These are phyloP conservation scores for Ophiocordyceps camponoti-leonardi DNA, from an alignment of 2,329 filamentous ascomycete species.

Conservation along the genomic window DNA sequence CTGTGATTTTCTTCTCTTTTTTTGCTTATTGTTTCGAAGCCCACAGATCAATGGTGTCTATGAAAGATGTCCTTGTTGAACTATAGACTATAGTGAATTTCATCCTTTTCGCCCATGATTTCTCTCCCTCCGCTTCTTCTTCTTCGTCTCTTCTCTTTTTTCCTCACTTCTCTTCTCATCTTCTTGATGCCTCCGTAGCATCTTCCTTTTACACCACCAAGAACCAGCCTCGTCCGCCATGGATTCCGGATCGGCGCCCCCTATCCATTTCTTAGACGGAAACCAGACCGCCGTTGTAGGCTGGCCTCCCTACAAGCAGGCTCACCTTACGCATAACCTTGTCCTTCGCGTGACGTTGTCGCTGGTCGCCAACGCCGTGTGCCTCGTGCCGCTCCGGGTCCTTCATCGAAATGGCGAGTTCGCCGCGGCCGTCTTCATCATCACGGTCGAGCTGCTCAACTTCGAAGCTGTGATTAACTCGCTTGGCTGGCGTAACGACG, in stretches of 20 bases:
- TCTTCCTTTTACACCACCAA: background rate
- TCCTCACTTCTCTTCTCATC: background rate
- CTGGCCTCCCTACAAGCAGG: conserved; percentile 8
- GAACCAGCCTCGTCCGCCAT: background rate
- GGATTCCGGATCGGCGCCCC: background rate
- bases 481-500: conserved; percentile 34
- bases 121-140: background rate
- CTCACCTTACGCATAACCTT: conserved; percentile 25
- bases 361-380: conserved; percentile 24
- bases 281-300: background rate
- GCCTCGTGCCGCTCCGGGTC: conserved; percentile 31
- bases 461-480: conserved; percentile 30
- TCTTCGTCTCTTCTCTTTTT: background rate
- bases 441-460: conserved; percentile 27
- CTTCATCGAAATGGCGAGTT: conserved; percentile 36
- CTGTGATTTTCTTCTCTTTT: background rate
- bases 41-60: background rate
- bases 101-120: background rate
- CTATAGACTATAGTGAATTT: background rate
- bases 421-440: conserved; percentile 31
- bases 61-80: background rate
- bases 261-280: conserved; percentile 3
- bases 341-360: conserved; percentile 29
- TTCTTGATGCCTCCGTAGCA: background rate
- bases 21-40: background rate